Base-by-base conservation (phyloP, 768 basidiomycete species). In the Agrocybe praecox region DNA sequence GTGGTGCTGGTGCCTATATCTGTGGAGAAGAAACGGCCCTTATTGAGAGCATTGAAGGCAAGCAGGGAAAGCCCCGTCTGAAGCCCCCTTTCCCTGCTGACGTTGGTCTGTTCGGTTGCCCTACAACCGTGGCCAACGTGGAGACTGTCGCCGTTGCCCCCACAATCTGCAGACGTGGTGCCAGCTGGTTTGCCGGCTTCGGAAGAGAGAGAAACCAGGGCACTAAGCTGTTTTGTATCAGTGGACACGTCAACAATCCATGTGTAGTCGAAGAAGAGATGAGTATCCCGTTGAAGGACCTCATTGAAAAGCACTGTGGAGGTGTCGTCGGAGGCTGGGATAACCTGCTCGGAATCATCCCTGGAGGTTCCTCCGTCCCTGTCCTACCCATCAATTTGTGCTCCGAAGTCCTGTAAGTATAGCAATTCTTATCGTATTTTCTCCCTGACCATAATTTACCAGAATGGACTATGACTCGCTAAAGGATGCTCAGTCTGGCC, bases 31-130 rank as follows among this genome's bases (percentile, higher is more conserved):
- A 99, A 75, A 98, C 96, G 0, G 96, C 96, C 2, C 79, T 99
- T 19, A 99, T 99, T 65, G 96, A 99, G 78, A 92, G 89, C 63
- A 73, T 99, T 50, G 96, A 98, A 75, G 96, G 96, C 11, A 99
- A 99, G 74, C 96, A 98, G 74, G 96, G 96, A 22, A 99, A 99
- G 70, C 96, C 96, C 0, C 84, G 96, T 49, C 80, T 99, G 62
- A 99, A 99, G 80, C 96, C 96, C 3, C 96, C 96, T 42, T 99
- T 98, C 86, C 96, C 96, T 3, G 96, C 96, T 53, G 96, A 98
- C 61, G 96, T 98, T 46, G 96, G 96, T 49, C 80, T 98, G 50
- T 99, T 99, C 67, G 96, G 96, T 0, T 97, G 94, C 72, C 96
- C 96, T 0, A 90, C 94, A 1, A 98, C 96, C 6, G 96, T 99